Evolutionary conservation across 345 rosid species (phyloP), one percentile per base, ranked within the genome.

Genomic region (Salix brachista): DNA sequence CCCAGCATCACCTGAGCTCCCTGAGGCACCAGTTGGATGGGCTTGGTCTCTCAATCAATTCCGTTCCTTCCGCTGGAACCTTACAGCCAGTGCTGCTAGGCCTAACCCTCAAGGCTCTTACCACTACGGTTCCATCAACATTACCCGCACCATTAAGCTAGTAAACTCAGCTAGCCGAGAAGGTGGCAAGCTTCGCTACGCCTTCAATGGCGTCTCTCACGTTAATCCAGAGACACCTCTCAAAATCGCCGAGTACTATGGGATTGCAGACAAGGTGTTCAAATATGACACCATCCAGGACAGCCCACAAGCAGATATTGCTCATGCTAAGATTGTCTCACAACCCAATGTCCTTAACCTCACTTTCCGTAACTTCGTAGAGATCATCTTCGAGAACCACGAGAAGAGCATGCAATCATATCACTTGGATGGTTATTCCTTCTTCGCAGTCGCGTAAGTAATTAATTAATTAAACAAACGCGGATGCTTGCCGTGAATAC

Each of bases 61-160:
- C 83, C 78, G 86, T 3, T 72, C 83, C 32, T 79, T 79, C 83
- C 80, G 85, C 28, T 83, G 85, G 85, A 83, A 83, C 73, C 83
- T 83, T 17, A 83, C 85, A 0, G 79, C 85, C 60, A 83, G 83
- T 65, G 85, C 85, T 1, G 85, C 85, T 4, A 83, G 85, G 78
- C 85, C 85, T 25, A 83, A 83, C 73, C 85, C 85, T 18, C 85
- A 83, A 69, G 85, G 85, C 11, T 83, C 85, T 2, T 83, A 83
- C 83, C 85, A 83, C 23, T 83, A 83, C 8, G 85, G 85, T 13
- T 52, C 71, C 56, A 83, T 83, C 76, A 80, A 83, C 74, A 83
- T 83, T 37, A 83, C 86, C 8, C 81, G 84, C 10, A 80, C 86
- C 72, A 50, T 83, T 65, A 80, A 78, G 78, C 75, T 83, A 1